phyloP scores from a whole-genome alignment of 2,329 filamentous ascomycete genomes.

The Cercospora canescens region DNA sequence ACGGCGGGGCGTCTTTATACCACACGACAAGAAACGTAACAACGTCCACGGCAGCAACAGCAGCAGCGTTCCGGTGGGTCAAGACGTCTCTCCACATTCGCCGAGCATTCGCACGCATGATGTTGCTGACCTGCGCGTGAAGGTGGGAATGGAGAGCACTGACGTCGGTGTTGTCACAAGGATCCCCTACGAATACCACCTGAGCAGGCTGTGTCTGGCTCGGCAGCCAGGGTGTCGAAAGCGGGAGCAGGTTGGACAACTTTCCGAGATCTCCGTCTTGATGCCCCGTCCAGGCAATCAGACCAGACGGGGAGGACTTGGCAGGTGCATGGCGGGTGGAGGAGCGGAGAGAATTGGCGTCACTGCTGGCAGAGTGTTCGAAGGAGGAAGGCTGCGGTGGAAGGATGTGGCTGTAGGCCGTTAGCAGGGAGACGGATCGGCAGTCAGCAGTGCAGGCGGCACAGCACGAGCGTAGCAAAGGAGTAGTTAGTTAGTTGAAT shows the following conservation, averaged over 20 bases:
- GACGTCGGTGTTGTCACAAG: slow-evolving; percentile 10
- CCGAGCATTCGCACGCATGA: not conserved
- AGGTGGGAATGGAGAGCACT: not conserved
- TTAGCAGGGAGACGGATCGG: not conserved
- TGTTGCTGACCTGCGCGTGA: not conserved
- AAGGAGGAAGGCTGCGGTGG: not conserved
- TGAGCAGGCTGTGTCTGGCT: slow-evolving; percentile 1
- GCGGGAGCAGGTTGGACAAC: not conserved
- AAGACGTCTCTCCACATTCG: not conserved
- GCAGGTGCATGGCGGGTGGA: not conserved
- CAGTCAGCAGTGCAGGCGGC: slow-evolving; percentile 5
- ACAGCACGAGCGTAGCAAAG: no score
- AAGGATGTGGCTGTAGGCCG: slow-evolving; percentile 2
- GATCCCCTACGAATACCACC: slow-evolving; percentile 1
- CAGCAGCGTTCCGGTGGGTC: not conserved
- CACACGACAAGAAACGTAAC: not conserved
- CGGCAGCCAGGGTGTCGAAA: not conserved
- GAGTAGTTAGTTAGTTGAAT: no score
- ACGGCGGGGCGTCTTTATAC: not conserved
- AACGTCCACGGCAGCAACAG: not conserved
- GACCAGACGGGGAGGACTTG: not conserved
- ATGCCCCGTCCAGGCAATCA: not conserved
- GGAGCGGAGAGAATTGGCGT: not conserved
- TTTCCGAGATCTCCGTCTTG: not conserved
- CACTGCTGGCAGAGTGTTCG: not conserved